Evolutionary conservation across 352 stramenopile species (phyloP).

Genomic region (Globisporangium splendens): DNA sequence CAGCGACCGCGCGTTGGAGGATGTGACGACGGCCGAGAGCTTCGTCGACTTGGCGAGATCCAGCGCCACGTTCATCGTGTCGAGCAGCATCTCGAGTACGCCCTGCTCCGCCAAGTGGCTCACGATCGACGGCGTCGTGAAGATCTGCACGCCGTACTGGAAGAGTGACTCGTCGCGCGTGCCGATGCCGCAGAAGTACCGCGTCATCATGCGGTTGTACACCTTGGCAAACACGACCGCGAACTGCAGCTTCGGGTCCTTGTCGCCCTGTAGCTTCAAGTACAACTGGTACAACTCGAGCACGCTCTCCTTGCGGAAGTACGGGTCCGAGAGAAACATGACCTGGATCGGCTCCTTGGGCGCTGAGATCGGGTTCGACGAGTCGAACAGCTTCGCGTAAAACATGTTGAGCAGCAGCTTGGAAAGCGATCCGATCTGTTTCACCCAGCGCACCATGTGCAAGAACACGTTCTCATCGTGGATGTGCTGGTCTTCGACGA

Average conservation of each 20-base stretch:
- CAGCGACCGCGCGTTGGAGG: conserved; percentile 16
- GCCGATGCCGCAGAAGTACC: conserved; percentile 90
- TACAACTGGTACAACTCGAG: conserved; percentile 92
- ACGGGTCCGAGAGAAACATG: conserved; percentile 93
- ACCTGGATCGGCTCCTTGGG: conserved; percentile 82
- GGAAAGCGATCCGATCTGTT: conserved; percentile 53
- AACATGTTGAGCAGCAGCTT: conserved; percentile 63
- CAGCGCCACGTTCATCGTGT: conserved; percentile 72
- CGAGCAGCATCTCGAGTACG: conserved; percentile 70
- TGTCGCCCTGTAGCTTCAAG: conserved; percentile 92
- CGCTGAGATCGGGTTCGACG: conserved; percentile 19
- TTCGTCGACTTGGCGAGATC: conserved; percentile 60
- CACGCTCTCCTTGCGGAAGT: conserved; percentile 93
- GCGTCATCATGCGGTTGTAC: conserved; percentile 82
- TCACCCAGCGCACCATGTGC: conserved; percentile 73
- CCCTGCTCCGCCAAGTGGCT: conserved; percentile 52
- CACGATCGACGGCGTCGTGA: conserved; percentile 90
- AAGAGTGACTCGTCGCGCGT: conserved; percentile 88
- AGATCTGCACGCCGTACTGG: conserved; percentile 91
- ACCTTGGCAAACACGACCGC: conserved; percentile 82
- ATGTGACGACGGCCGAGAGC: conserved; percentile 20
- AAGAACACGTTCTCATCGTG: conserved; percentile 66
- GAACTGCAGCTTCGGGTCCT: conserved; percentile 94
- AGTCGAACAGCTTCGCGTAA: conserved; percentile 64
- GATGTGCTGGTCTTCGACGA: conserved; percentile 69